Conservation (phyloP, 2,329 filamentous ascomycete species). For the Fusarium sp. region DNA sequence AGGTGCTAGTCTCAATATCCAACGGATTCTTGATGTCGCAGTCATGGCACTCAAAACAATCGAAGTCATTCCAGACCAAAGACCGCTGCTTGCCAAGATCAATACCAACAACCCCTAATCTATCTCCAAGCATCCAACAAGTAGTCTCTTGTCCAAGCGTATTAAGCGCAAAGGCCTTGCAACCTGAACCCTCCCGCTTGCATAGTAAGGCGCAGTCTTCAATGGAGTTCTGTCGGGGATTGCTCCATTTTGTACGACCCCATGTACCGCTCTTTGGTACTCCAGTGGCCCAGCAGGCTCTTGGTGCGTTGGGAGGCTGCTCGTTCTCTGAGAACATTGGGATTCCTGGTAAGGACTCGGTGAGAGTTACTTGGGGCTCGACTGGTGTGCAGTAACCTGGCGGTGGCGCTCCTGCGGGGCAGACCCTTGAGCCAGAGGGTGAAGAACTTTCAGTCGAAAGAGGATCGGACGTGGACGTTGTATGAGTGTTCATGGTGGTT, state of each 20-base stretch:
- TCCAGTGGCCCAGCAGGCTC: slow-evolving; percentile 17
- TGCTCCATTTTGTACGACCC: background rate
- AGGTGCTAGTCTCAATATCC: background rate
- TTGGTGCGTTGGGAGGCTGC: background rate
- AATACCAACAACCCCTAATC: background rate
- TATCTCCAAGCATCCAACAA: background rate
- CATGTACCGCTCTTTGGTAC: background rate
- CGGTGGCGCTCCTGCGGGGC: background rate
- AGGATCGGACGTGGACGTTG: background rate
- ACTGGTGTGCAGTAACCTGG: slow-evolving; percentile 10
- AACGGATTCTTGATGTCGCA: slow-evolving; percentile 1
- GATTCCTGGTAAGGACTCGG: background rate
- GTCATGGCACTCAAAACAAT: slow-evolving; percentile 16
- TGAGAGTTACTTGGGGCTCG: background rate
- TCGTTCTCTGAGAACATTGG: background rate
- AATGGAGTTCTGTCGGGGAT: slow-evolving; percentile 15
- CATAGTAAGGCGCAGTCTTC: slow-evolving; percentile 17
- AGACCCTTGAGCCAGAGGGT: background rate
- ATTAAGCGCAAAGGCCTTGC: slow-evolving; percentile 7
- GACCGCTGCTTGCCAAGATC: background rate
- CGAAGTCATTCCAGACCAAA: slow-evolving; percentile 14
- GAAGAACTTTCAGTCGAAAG: background rate
- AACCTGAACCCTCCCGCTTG: slow-evolving; percentile 1
- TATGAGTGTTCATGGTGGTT: accelerated
- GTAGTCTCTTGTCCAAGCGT: background rate